Conservation (phyloP, 2,329 filamentous ascomycete genomes). For the Sphaceloma murrayae region DNA sequence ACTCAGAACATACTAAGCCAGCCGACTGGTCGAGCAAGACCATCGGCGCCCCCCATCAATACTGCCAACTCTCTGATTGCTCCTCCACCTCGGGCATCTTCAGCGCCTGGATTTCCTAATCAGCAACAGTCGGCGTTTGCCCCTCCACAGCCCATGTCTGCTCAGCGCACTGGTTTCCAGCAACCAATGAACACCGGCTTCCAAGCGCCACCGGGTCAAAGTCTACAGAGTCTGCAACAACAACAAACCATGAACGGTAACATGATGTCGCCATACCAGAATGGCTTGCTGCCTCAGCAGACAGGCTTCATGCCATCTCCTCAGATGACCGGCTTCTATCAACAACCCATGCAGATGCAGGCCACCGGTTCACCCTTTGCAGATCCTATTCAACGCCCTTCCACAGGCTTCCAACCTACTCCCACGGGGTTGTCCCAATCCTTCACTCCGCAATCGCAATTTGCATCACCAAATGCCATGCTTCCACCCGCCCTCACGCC, state of each 20-base stretch:
- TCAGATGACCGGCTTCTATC: constrained; percentile 26
- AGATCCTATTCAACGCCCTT: constrained; percentile 43
- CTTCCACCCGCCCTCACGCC: constrained; percentile 35
- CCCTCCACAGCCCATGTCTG: constrained; percentile 51
- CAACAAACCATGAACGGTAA: constrained; percentile 29
- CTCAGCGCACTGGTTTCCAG: constrained; percentile 16
- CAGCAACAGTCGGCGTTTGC: constrained; percentile 62
- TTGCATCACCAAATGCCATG: constrained; percentile 42
- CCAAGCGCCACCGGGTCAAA: constrained; percentile 58
- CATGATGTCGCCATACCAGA: constrained; percentile 30
- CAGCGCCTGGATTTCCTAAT: constrained; percentile 62
- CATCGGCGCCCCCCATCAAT: constrained; percentile 21
- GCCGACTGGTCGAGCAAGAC: constrained; percentile 16
- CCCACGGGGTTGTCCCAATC: constrained; percentile 28
- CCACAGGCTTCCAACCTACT: constrained; percentile 43
- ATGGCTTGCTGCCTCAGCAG: constrained; percentile 32
- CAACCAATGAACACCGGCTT: constrained; percentile 78
- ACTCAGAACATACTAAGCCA: constrained; percentile 31
- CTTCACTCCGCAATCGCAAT: constrained; percentile 20
- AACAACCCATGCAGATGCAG: constrained; percentile 41
- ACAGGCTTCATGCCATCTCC: constrained; percentile 37
- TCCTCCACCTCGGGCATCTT: constrained; percentile 74
- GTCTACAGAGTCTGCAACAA: constrained; percentile 55
- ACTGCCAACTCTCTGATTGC: constrained; percentile 53
- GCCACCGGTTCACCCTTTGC: constrained; percentile 45